Conservation (phyloP, 495 filamentous ascomycete species). For the Astrothelium macrocarpum region DNA sequence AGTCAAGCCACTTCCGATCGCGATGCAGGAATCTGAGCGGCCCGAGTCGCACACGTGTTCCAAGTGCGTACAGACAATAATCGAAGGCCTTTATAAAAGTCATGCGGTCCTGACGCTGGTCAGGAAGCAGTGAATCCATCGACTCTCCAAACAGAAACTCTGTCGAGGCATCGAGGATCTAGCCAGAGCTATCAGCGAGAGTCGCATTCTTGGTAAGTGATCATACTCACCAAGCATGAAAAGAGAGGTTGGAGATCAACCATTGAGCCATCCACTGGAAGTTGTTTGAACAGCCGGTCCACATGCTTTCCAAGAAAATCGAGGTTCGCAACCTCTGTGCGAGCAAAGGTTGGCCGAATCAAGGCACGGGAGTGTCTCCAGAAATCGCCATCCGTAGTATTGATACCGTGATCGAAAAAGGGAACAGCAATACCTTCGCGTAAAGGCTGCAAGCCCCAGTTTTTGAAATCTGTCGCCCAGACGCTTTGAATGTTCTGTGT, state of each 20-base stretch:
- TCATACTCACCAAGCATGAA: slow-evolving; percentile 59
- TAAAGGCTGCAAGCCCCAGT: neutral
- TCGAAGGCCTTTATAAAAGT: too few relatives aligned
- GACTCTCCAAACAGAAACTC: too few relatives aligned
- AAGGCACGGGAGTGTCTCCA: slow-evolving; percentile 47
- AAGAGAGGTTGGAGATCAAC: slow-evolving; percentile 59
- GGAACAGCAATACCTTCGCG: slow-evolving; percentile 8
- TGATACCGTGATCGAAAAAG: slow-evolving; percentile 53
- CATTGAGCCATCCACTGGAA: slow-evolving; percentile 41
- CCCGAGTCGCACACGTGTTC: too few relatives aligned
- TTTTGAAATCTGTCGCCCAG: neutral
- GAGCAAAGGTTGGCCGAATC: slow-evolving; percentile 46
- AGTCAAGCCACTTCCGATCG: too few relatives aligned
- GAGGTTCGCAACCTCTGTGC: slow-evolving; percentile 50
- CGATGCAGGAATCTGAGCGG: too few relatives aligned
- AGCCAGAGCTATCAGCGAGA: too few relatives aligned
- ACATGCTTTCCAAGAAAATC: slow-evolving; percentile 53
- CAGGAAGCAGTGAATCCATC: too few relatives aligned
- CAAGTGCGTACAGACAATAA: too few relatives aligned
- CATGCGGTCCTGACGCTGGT: too few relatives aligned
- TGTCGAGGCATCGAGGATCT: too few relatives aligned
- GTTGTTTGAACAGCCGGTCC: slow-evolving; percentile 35
- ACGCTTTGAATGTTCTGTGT: slow-evolving; percentile 39
- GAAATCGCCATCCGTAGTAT: slow-evolving; percentile 56
- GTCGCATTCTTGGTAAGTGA: too few relatives aligned